Conservation (phyloP, 495 filamentous ascomycete species). For the Jackrogersella minutella region DNA sequence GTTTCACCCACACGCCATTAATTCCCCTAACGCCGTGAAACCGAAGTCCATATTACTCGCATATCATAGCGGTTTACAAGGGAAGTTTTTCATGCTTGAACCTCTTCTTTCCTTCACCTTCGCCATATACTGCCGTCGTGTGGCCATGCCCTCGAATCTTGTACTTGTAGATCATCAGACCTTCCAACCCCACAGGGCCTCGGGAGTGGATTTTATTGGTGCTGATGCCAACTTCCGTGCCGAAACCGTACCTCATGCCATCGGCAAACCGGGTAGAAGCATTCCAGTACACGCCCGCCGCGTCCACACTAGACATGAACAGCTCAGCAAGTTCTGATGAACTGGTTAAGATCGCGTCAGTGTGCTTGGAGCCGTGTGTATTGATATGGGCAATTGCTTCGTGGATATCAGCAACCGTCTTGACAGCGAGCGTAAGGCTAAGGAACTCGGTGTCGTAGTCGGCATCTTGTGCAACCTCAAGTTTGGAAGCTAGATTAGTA, state of each 20-base stretch:
- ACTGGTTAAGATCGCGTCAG: slow-evolving; percentile 85
- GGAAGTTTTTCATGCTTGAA: slow-evolving; percentile 74
- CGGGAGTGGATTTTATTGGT: slow-evolving; percentile 98
- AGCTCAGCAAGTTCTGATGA: slow-evolving; percentile 68
- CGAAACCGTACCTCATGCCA: slow-evolving; percentile 96
- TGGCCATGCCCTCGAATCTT: slow-evolving; percentile 83
- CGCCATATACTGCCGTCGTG: slow-evolving; percentile 73
- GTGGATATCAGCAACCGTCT: slow-evolving; percentile 72
- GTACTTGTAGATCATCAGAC: slow-evolving; percentile 97
- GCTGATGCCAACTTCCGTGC: slow-evolving; percentile 96
- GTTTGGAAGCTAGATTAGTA: slow-evolving; percentile 41
- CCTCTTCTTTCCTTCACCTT: slow-evolving; percentile 68
- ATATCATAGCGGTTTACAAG: slow-evolving; percentile 23
- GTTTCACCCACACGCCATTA: background rate
- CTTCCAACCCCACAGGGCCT: slow-evolving; percentile 92
- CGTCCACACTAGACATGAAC: slow-evolving; percentile 87
- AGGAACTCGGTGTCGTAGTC: slow-evolving; percentile 94
- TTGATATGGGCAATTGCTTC: slow-evolving; percentile 90
- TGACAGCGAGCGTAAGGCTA: slow-evolving; percentile 82
- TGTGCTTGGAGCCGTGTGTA: slow-evolving; percentile 90
- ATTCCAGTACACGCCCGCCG: slow-evolving; percentile 96
- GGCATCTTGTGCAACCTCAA: slow-evolving; percentile 68
- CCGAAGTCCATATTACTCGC: background rate
- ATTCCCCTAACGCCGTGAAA: background rate
- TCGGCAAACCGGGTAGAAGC: slow-evolving; percentile 93